Evolutionary conservation across 495 filamentous ascomycete genomes (phyloP).

Genomic region (Endocarpon pusillum): DNA sequence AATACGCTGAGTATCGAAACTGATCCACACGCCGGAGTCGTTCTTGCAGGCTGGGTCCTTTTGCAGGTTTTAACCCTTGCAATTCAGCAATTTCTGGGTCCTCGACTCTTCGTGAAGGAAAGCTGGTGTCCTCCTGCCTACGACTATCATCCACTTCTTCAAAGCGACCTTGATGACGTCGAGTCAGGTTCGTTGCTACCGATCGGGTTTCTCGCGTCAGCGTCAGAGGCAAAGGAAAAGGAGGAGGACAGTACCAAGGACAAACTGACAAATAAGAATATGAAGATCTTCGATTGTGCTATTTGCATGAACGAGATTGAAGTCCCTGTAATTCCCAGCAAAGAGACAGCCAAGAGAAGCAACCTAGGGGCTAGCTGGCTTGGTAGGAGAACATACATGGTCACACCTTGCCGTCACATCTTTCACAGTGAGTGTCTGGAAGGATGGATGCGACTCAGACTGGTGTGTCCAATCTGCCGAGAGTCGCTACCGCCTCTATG

Average conservation of each 20-base stretch:
- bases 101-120: constrained; percentile 54
- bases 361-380: constrained; percentile 49
- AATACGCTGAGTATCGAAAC: constrained; percentile 71
- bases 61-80: constrained; percentile 63
- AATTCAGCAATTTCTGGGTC: constrained; percentile 73
- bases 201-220: constrained; percentile 39
- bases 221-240: constrained; percentile 19
- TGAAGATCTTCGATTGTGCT: constrained; percentile 66
- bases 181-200: constrained; percentile 53
- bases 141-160: constrained; percentile 84
- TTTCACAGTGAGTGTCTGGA: constrained; percentile 90
- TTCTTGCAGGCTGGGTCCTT: constrained; percentile 75
- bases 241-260: no score
- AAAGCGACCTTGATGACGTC: constrained; percentile 41
- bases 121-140: constrained; percentile 69
- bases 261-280: no score
- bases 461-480: constrained; percentile 92
- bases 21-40: constrained; percentile 41
- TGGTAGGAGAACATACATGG: constrained; percentile 76
- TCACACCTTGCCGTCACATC: constrained; percentile 90
- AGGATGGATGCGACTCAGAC: constrained; percentile 83
- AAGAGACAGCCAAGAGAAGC: constrained; percentile 17
- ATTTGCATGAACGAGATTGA: constrained; percentile 87
- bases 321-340: constrained; percentile 64
- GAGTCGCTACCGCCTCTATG: constrained; percentile 75